Evolutionary conservation across 495 filamentous ascomycete genomes (phyloP), one percentile per base, ranked within the genome.

Genomic region (Trichocladium uniseriatum): DNA sequence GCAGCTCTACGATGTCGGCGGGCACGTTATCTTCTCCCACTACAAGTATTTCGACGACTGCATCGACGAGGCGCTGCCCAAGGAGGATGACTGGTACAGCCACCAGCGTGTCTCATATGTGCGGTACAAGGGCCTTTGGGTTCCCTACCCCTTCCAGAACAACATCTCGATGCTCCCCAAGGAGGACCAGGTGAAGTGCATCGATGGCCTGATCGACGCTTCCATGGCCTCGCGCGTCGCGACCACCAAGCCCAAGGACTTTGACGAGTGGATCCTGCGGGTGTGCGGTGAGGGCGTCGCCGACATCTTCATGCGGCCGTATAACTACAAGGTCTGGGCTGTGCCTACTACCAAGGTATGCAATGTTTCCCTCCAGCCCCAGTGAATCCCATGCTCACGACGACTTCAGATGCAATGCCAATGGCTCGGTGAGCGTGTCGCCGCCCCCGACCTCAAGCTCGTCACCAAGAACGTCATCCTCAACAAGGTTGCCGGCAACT

Each of bases 11-110:
- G 92, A 98, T 76, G 92, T 98, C 60, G 92, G 92, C 65, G 92
- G 92, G 58, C 92, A 98, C 72, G 92, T 98, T 72, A 97, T 98
- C 70, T 98, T 98, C 80, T 98, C 92, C 52, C 92, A 98, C 79
- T 98, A 97, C 82, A 95, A 95, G 72, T 98, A 98, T 82, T 98
- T 98, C 68, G 92, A 98, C 72, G 94, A 98, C 74, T 94, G 88
- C 75, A 86, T 98, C 66, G 75, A 95, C 63, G 90, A 98, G 74
- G 92, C 92, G 48, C 80, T 98, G 38, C 94, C 92, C 55, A 87
- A 89, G 68, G 78, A 85, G 43, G 81, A 86, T 43, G 94, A 98
- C 75, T 98, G 92, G 92, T 95, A 87, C 69, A 88, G 80, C 46
- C 92, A 98, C 76, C 85, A 98, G 73, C 90, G 92, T 70, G 89